phyloP scores from a whole-genome alignment of 1,284 basidiomycete species.

The Phaffia rhodozyma region DNA sequence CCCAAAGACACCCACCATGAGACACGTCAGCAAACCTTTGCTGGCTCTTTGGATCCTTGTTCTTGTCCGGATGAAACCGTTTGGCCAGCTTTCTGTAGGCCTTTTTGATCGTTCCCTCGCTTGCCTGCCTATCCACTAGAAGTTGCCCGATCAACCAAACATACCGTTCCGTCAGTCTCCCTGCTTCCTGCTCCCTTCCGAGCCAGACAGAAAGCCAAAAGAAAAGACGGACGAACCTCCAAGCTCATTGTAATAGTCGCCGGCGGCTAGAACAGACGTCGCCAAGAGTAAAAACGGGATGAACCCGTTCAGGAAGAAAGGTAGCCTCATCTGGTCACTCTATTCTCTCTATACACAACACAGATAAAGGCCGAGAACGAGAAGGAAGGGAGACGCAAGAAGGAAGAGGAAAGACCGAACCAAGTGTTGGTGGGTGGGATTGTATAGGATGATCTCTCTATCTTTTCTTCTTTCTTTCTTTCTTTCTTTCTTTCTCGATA shows the following conservation, averaged over 20 bases:
- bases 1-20: conserved; percentile 46
- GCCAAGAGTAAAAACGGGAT: conserved; percentile 27
- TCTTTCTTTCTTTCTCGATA: no score
- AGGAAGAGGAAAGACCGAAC: no score
- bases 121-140: conserved; percentile 62
- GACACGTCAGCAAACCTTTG: conserved; percentile 79
- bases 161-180: neutral
- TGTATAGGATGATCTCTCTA: no score
- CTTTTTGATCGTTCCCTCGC: conserved; percentile 74
- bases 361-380: no score
- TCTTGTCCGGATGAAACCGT: conserved; percentile 88
- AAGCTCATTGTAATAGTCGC: conserved; percentile 35
- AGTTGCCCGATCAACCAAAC: neutral
- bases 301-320: conserved; percentile 17
- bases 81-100: conserved; percentile 79
- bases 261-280: conserved; percentile 28
- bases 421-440: no score
- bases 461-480: no score
- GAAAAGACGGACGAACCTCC: conserved; percentile 29
- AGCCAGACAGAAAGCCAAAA: conserved; percentile 17
- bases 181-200: no score
- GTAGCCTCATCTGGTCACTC: conserved; percentile 9
- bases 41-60: conserved; percentile 67
- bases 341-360: no score
- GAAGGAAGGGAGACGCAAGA: no score